Base-by-base conservation (phyloP, 257 asterid species). In the Schizonepeta tenuifolia region DNA sequence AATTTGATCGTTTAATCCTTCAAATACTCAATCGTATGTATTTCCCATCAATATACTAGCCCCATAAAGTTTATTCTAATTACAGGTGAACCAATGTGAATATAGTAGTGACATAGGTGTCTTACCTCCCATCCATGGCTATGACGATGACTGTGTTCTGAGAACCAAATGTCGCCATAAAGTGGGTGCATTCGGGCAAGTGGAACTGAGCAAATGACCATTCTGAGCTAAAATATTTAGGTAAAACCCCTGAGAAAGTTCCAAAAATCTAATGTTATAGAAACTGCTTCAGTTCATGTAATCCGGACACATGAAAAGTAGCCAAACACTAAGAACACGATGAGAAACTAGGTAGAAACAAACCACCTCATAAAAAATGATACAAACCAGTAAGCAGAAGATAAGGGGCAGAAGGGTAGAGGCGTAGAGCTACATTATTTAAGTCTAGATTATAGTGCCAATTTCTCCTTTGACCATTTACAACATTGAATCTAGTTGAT, bases 151-250 rank as follows among this genome's bases (percentile, higher is more conserved):
- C 80, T 50, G 90, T 69, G 77, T 90, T 89, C 72, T 86, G 96
- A 82, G 96, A 76, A 77, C 89, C 89, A 80, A 93, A 90, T 59
- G 97, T 88, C 71, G 93, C 84, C 66, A 84, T 86, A 80, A 86
- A 89, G 55, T 77, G 90, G 71, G 94, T 84, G 74, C 73, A 70
- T 57, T 86, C 97, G 18, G 96, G 89, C 81, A 90, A 82, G 83
- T 82, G 98, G 50, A 89, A 86, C 86, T 86, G 98, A 70, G 97
- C 96, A 85, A 93, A 90, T 56, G 98, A 93, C 98, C 98, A 90
- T 75, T 90, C 98, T 31, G 98, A 93, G 86, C 98, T 90, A 80
- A 93, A 93, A 83, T 90, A 93, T 81, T 86, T 93, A 18, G 96
- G 98, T 78, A 93, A 74, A 65, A 89, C 84, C 76, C 98, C 98